Evolutionary conservation across 192 early-diverging fungal genomes (phyloP).

Genomic region (Helicostylum pulchrum): DNA sequence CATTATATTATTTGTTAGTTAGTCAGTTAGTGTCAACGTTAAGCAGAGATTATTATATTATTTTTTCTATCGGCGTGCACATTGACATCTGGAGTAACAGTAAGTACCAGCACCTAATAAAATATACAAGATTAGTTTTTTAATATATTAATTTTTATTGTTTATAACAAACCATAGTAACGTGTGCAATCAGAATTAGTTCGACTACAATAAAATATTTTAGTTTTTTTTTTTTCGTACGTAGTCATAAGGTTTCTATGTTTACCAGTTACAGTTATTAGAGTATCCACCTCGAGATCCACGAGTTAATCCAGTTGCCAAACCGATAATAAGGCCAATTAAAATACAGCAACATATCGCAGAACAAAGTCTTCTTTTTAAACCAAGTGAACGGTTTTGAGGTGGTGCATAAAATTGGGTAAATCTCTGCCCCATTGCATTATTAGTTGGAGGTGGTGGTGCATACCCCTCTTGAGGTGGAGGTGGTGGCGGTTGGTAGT

Average conservation of each 20-base stretch:
- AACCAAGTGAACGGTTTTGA: conserved; percentile 10
- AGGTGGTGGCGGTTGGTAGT: conserved; percentile 25
- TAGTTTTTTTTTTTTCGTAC: background rate
- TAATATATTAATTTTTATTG: background rate
- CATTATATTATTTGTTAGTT: too few species aligned
- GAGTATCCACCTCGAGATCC: background rate
- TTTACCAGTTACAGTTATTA: conserved; percentile 13
- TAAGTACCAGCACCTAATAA: conserved; percentile 2
- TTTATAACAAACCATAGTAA: background rate
- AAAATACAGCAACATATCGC: conserved; percentile 11
- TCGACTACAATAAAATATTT: background rate
- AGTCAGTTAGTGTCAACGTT: too few species aligned
- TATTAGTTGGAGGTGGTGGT: background rate
- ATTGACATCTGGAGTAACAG: conserved; percentile 3
- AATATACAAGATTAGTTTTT: background rate
- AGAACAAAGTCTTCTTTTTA: conserved; percentile 16
- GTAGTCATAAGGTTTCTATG: background rate
- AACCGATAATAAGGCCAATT: conserved; percentile 15
- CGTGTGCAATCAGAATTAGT: background rate
- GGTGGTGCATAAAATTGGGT: conserved; percentile 21
- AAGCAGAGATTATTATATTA: too few species aligned
- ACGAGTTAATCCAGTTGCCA: conserved; percentile 21
- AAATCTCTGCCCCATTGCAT: background rate
- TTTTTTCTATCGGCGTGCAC: conserved; percentile 6
- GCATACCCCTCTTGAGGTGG: background rate